Base-by-base conservation (phyloP, 2,329 filamentous ascomycete genomes). In the Scleromitrula shiraiana region DNA sequence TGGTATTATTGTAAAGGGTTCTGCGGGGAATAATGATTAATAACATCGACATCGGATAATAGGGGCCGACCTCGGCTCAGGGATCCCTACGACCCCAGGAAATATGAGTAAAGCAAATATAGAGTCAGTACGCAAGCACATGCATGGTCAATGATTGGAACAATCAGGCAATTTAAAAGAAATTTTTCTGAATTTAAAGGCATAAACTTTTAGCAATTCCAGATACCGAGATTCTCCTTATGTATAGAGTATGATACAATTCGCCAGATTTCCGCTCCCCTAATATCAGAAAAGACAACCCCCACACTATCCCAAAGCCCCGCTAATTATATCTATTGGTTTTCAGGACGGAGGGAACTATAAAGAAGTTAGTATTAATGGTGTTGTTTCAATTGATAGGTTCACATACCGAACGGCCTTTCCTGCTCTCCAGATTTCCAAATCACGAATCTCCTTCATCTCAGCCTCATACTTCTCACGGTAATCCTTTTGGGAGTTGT, bases 381-480 rank as follows among this genome's bases (percentile, higher is more conserved):
- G 46, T 37, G 14, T 24, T 40, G 12, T n/a, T 35, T 9, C 38
- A 41, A 37, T 45, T 26, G 12, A 20, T 27, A 15, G 22, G 23
- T 10, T 39, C 36, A 70, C 77, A 65, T 74, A 83, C 77, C 91
- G 85, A 65, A 98, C 93, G 63, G 93, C 88, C 83, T 96, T 97
- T 71, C 93, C 93, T 58, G 93, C 93, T 67, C 87, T 82, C 93
- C 93, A 98, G 82, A 98, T 98, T 82, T 98, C 93, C 66, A 98
- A 76, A 67, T 89, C 80, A 65, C 91, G 86, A 76, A 98, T 97
- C 78, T 97, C 93, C 76, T 95, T 78, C 83, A 98, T 87, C 85
- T 98, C 93, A 67, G 88, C 81, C 82, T 96, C 89, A 73, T 90
- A 98, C 75, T 87, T 89, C 78, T 95, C 78, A 64, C 93, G 85